Base-by-base conservation (phyloP, 192 early-diverging fungal genomes). In the Coemansia sp. region DNA sequence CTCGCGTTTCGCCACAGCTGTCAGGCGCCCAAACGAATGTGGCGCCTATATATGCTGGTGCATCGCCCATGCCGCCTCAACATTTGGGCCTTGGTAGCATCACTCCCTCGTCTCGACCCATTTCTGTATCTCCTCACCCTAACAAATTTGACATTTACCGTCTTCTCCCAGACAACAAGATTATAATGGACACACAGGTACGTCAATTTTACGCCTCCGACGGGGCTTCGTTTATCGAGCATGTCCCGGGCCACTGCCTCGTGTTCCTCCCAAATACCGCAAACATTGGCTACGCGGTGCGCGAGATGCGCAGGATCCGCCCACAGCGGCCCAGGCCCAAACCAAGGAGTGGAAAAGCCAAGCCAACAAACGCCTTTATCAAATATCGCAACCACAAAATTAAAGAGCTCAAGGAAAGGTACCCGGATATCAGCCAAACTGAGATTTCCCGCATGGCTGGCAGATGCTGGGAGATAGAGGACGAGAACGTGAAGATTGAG, bases 361-460 rank as follows among this genome's bases (percentile, higher is more conserved):
- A 76, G 65, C 79, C 79, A 0, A 81, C 79, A 26, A 81, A 81
- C 33, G 63, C 79, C 10, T 81, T 81, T 46, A 81, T 81, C 64
- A 81, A 76, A 63, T 81, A 81, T 48, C 79, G 79, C 56, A 81
- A 72, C 66, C 60, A 76, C 58, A 81, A 75, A 53, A 81, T 81
- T 43, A 52, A 25, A 15, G 79, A 81, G 46, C 67, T 81, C 63
- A 75, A 81, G 67, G 31, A 31, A 28, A 49, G 45, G 51, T 56
- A 72, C 56, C 79, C 79, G 2, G 79, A 76, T 23, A 75, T 81
- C 39, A 81, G 73, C 53, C 79, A 81, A 64, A 75, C 79, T 0
- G 74, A 75, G 69, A 81, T 81, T 20, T 81, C 79, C 37, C 79
- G 79, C 42, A 75, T 81, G 71, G 73, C 74, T 23, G 79, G 74